Base-by-base conservation (phyloP, 306 rosid species). In the Rosa multiflora region DNA sequence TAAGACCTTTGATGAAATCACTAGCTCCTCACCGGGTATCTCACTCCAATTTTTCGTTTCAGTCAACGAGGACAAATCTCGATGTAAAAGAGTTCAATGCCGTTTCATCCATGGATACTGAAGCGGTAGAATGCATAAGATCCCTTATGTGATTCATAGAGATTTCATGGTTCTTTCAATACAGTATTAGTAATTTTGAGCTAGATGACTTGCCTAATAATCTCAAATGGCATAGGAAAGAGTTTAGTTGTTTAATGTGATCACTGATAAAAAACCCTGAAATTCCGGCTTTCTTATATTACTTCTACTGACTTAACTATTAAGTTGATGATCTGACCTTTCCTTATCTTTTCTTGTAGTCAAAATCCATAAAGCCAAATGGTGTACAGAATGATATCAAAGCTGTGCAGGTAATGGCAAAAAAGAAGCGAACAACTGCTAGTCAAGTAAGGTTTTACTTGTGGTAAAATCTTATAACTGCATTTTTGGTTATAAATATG, bases 371-470 rank as follows among this genome's bases (percentile, higher is more conserved):
- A 72, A 61, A n/a, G 49, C 76, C 74, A 46, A 73, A 53, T 47
- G 40, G 47, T 3, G 78, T 69, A 42, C 61, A 37, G 4, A 44
- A 74, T 63, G n/a, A n/a, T n/a, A 46, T 77, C 26, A 75, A 64
- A 64, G 72, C 71, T 63, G 55, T 78, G 67, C 83, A 81, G 74
- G 75, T 78, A 76, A 39, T 76, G 8, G 87, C 76, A 58, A 83
- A 83, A 39, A 42, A 42, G 44, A 42, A 42, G 44, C 75, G 75
- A 67, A 61, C 75, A 8, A 59, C 70, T 4, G 70, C 39, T 67
- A 76, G 47, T 13, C 76, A 83, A n/a, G 89, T 82, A 85, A 73
- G 80, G 51, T 67, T 62, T 85, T 42, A n/a, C n/a, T n/a, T n/a
- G n/a, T n/a, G n/a, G n/a, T n/a, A n/a, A n/a, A n/a, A n/a, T n/a